A percentile compares a stretch with the other conserved stretches of the same genome.
phyloP scores from a whole-genome alignment of 495 filamentous ascomycete genomes.

The Xylaria venustula region DNA sequence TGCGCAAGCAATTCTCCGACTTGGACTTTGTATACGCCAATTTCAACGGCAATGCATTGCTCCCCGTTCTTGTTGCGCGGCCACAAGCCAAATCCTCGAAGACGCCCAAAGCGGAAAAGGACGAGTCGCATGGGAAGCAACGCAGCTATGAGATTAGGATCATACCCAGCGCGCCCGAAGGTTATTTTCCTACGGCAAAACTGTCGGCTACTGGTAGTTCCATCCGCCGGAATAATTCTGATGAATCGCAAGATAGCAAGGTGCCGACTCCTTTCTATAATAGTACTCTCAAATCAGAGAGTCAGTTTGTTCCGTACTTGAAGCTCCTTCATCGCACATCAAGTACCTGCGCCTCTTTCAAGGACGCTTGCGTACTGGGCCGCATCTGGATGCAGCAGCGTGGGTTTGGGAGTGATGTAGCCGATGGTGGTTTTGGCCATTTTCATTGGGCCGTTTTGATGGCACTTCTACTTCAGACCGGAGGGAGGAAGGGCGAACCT shows the following conservation, averaged over 20 bases:
- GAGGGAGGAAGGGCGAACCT: conserved; percentile 64
- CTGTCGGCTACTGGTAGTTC: conserved; percentile 69
- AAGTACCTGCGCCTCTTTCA: conserved; percentile 67
- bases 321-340: conserved; percentile 65
- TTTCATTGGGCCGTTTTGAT: conserved; percentile 84
- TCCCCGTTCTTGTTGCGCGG: conserved; percentile 64
- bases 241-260: conserved; percentile 36
- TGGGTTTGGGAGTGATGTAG: conserved; percentile 65
- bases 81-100: conserved; percentile 2
- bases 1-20: conserved; percentile 56
- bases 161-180: conserved; percentile 65
- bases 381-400: conserved; percentile 87
- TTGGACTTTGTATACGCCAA: conserved; percentile 62
- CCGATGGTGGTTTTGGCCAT: conserved; percentile 84
- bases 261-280: conserved; percentile 84
- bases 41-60: conserved; percentile 74
- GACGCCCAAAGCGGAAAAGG: background rate
- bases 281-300: conserved; percentile 77
- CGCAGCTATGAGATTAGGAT: conserved; percentile 65
- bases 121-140: conserved; percentile 27
- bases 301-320: conserved; percentile 66
- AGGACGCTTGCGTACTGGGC: conserved; percentile 81
- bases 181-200: conserved; percentile 65
- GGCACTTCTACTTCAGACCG: conserved; percentile 77
- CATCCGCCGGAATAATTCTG: conserved; percentile 51